Evolutionary conservation across 495 filamentous ascomycete species (phyloP), one percentile per base, ranked within the genome.

Genomic region (Opeltia flavorubescens): DNA sequence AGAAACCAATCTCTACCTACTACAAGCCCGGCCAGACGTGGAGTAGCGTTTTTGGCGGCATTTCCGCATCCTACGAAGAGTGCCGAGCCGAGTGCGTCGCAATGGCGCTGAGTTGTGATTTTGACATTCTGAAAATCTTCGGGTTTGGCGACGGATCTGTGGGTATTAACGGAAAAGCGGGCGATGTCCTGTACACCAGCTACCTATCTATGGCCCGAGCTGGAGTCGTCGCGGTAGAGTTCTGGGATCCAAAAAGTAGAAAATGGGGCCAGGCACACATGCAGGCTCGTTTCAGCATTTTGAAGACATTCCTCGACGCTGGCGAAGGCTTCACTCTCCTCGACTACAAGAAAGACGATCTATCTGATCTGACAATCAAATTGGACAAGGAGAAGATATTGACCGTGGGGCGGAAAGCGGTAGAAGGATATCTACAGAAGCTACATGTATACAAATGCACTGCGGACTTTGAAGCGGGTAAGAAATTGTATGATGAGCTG

Each of bases 181-280:
- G 86, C 44, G 83, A 91, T 54, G 76, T 96, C 11, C 74, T 95
- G 3, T 95, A 87, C 53, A 74, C 79, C 0, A 77, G 79, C 18
- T 98, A 95, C 61, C 74, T 98, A 7, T 73, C 77, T 51, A 96
- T 98, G 89, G 91, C 89, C 18, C 76, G 88, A 25, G 88, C 87
- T 1, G 91, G 91, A 11, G 66, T 98, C 24, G 66, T 76, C 12
- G 80, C 89, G 1, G 67, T 96, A 17, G 89, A 98, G 54, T 82
- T 83, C 64, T 95, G 83, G 84, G 84, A 94, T 55, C 84, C 85
- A 24, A 70, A 88, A 68, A 80, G 71, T 48, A 66, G 74, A 53
- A 95, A 94, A 65, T 95, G 89, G 89, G 89, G 89, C 9, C 87
- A 95, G 58, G 78, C 86, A 23, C 89, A 98, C 56, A 93, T 86